Base-by-base conservation (phyloP, 257 asterid species). In the Nicotiana knightiana region DNA sequence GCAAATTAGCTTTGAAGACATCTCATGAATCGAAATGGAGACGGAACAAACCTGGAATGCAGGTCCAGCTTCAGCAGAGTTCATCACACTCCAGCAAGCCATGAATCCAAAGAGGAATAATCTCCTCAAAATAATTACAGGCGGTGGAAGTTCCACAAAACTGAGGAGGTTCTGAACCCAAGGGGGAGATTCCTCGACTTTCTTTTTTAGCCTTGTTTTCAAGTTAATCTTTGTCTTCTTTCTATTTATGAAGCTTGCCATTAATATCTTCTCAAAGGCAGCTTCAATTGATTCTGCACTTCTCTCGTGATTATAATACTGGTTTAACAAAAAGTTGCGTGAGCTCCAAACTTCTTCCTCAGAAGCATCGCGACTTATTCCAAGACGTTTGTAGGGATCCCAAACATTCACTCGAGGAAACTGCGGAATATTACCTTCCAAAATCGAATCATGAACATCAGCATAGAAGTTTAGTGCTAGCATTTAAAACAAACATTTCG, bases 61-160 rank as follows among this genome's bases (percentile, higher is more conserved):
- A 73, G 99, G 99, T 66, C 99, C 99, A 80, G 98, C 94, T 85
- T 95, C 98, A 82, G 98, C 96, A 71, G 98, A 92, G 86, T 94
- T 96, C 95, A 96, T 84, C 81, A 96, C 92, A 70, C 99, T 96
- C 99, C 99, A 96, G 90, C 93, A 84, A 0, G 97, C 99, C 98
- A 96, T 96, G 85, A 94, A 96, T 84, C 90, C 85, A 84, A 96
- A 96, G 75, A 96, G 88, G 94, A 96, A 96, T 78, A 93, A 83
- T 84, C 99, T 91, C 89, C 99, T 94, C 73, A 96, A 64, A 73
- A 96, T 92, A 84, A 96, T 96, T 59, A 90, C 93, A 3, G 92
- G 81, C 3, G 99, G 97, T 63, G 98, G 98, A 84, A 90, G 76
- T 87, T 96, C 99, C 65, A 96, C 97, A 81, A 93, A 96, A 84